These are phyloP conservation scores for Myxozyma udenii DNA, from an alignment of 805 yeast species.

Conservation along the genomic window DNA sequence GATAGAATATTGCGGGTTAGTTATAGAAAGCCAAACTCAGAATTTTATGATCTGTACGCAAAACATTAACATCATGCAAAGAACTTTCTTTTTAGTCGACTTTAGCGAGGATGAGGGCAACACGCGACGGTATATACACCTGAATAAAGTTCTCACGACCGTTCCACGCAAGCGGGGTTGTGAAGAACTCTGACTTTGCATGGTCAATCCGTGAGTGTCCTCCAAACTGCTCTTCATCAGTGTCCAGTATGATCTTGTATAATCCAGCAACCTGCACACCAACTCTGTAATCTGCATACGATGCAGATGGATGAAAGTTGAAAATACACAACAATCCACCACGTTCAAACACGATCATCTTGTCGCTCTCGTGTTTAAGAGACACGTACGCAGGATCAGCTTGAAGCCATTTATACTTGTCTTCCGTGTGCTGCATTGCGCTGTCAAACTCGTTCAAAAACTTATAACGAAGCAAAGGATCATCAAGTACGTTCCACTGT, in stretches of 20 bases:
- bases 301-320: conserved; percentile 83
- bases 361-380: conserved; percentile 83
- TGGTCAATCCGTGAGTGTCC: conserved; percentile 64
- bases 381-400: conserved; percentile 80
- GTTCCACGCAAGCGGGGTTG: conserved; percentile 79
- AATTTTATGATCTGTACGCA: not conserved
- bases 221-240: conserved; percentile 70
- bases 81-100: not conserved
- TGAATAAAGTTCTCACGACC: conserved; percentile 70
- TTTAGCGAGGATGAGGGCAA: not conserved
- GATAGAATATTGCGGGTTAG: too few species aligned
- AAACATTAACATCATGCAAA: too few species aligned
- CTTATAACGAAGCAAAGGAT: conserved; percentile 73
- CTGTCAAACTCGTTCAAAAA: conserved; percentile 77
- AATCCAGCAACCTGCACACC: conserved; percentile 83
- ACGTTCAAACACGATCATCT: conserved; percentile 84
- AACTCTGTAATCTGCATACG: conserved; percentile 80
- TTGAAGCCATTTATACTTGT: conserved; percentile 65
- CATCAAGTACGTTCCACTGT: conserved; percentile 84
- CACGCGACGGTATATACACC: conserved; percentile 44
- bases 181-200: conserved; percentile 54
- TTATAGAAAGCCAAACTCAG: not conserved
- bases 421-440: conserved; percentile 77
- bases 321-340: conserved; percentile 80
- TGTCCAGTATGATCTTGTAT: conserved; percentile 69